Evolutionary conservation across 306 rosid species (phyloP), one percentile per base, ranked within the genome.

Genomic region (Gastrolobium villosum): DNA sequence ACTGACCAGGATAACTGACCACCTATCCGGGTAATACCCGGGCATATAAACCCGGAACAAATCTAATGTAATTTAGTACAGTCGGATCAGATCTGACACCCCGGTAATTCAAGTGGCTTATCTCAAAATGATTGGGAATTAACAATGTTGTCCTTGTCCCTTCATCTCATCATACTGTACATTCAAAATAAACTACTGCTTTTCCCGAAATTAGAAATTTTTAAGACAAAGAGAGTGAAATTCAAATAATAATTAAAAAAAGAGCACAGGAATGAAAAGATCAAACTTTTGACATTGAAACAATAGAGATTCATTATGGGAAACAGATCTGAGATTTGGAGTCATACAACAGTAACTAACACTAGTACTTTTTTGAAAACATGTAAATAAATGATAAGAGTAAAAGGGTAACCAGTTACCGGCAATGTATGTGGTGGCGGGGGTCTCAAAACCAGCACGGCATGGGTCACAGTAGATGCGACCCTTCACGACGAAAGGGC

Each of bases 401-500:
- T 2, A 40, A 34, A 69, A 1, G 64, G 5, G 39, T 56, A 3
- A 37, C 70, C 0, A 48, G 57, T 46, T 86, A 96, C 99, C 98
- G 11, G 90, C 32, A 81, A 93, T 85, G 84, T 86, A 85, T 81
- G 90, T 85, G 5, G 90, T 79, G 62, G 97, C 98, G 3, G 93
- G 20, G 77, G 98, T 91, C 75, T 96, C 99, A 62, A 84, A 96
- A 64, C 96, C 96, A 76, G 93, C 93, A 26, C 89, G 94, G 86
- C 99, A 96, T 35, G 48, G 54, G 78, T 96, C 99, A 59, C 99
- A 96, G 90, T 26, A 90, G 26, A 96, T 94, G 14, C 56, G 81
- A 10, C 98, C 99, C 52, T 86, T 71, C 9, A 96, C 88, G 6
- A 44, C 7, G 61, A 88, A 85, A 2, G 96, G 98, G 32, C 44